A percentile compares a stretch with the other conserved stretches of the same genome.
phyloP scores from a whole-genome alignment of 257 asterid species.

The Linaria vulgaris region DNA sequence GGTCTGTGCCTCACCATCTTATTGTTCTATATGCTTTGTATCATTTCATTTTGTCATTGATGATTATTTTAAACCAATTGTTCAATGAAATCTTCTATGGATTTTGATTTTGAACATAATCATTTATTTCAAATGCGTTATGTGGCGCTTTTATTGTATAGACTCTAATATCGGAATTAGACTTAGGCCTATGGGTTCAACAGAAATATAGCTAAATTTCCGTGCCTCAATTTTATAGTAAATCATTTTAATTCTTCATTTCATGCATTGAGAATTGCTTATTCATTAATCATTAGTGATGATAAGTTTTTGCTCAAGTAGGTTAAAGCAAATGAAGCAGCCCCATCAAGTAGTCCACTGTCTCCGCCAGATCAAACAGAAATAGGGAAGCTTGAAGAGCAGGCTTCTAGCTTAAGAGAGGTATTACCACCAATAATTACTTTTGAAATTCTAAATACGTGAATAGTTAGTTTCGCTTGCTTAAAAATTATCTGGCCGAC shows the following conservation, averaged over 20 bases:
- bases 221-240: not conserved
- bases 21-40: not conserved
- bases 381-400: constrained; percentile 73
- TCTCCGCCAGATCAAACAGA: constrained; percentile 64
- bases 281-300: constrained; percentile 5
- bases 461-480: not conserved
- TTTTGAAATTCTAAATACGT: not conserved
- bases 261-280: not conserved
- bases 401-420: constrained; percentile 57
- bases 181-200: not conserved
- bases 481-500: constrained; percentile 5
- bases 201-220: not conserved
- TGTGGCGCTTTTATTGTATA: too few relatives aligned
- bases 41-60: not conserved
- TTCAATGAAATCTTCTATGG: constrained; percentile 2
- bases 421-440: constrained; percentile 31
- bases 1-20: too few relatives aligned
- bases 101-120: not conserved
- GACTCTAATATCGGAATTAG: not conserved
- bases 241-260: not conserved
- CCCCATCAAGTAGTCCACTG: constrained; percentile 38
- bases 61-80: too few relatives aligned
- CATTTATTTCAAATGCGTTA: not conserved
- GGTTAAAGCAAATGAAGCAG: constrained; percentile 60
- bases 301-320: constrained; percentile 26